Conservation (phyloP, 1,139 yeast genomes). For the Diutina pseudorugosa region DNA sequence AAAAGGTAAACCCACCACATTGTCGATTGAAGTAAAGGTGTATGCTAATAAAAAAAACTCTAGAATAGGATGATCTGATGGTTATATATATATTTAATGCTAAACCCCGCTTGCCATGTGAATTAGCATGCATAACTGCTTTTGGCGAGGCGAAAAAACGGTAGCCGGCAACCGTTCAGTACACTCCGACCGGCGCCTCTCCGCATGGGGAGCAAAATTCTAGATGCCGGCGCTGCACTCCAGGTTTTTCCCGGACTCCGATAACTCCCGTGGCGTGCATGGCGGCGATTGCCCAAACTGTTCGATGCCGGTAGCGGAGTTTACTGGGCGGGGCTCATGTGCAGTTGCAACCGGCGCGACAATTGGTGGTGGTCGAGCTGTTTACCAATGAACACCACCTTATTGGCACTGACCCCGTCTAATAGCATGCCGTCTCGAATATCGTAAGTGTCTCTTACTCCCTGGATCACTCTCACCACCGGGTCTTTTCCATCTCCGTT, state of each 20-base stretch:
- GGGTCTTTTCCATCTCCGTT: conserved; percentile 8
- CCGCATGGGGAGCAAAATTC: not conserved
- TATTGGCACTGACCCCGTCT: conserved; percentile 28
- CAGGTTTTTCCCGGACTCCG: not conserved
- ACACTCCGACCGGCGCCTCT: no score
- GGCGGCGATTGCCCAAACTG: not conserved
- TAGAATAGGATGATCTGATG: not conserved
- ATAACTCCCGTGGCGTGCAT: not conserved
- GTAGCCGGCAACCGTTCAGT: no score
- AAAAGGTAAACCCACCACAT: not conserved
- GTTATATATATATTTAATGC: not conserved
- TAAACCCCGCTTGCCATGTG: not conserved
- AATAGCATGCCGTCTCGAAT: conserved; percentile 41
- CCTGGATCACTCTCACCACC: conserved; percentile 65
- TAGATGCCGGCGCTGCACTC: not conserved
- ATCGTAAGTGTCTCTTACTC: conserved; percentile 88
- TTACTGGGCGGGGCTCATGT: not conserved
- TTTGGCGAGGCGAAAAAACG: no score
- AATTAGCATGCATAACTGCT: no score
- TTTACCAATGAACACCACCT: conserved; percentile 79
- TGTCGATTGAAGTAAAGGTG: no score
- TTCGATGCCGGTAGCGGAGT: not conserved
- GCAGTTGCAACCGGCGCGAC: conserved; percentile 11
- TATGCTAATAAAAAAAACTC: no score
- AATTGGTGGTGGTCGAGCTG: conserved; percentile 26